Percentiles rank a stretch among this genome's conserved stretches.
Conservation (phyloP, 441 rosid genomes). For the Adansonia madagascariensis region DNA sequence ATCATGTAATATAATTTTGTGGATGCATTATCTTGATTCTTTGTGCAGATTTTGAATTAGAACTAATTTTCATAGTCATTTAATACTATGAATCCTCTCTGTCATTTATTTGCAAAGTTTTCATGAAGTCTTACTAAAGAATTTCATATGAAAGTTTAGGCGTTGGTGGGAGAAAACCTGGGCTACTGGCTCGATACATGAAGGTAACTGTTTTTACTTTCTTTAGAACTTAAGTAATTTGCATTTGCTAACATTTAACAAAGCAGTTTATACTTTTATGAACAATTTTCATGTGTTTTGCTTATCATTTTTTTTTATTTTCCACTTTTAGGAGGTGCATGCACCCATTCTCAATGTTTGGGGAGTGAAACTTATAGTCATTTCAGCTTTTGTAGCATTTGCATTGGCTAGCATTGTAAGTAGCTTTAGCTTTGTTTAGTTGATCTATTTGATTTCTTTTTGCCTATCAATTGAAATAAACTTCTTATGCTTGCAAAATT, state of each 20-base stretch:
- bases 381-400: slow-evolving; percentile 75
- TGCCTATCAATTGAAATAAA: slow-evolving; percentile 25
- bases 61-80: slow-evolving; percentile 22
- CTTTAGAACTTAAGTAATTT: background rate
- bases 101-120: slow-evolving; percentile 27
- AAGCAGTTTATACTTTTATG: background rate
- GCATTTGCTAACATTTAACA: background rate
- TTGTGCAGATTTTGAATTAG: slow-evolving; percentile 14
- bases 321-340: slow-evolving; percentile 69
- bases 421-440: slow-evolving; percentile 31
- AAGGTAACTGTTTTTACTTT: slow-evolving; percentile 55
- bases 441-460: slow-evolving; percentile 24
- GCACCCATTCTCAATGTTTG: slow-evolving; percentile 79
- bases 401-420: slow-evolving; percentile 90
- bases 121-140: slow-evolving; percentile 36
- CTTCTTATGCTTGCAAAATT: slow-evolving; percentile 31
- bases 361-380: slow-evolving; percentile 79
- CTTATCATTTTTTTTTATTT: slow-evolving; percentile 26
- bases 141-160: slow-evolving; percentile 53
- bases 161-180: slow-evolving; percentile 61
- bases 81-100: slow-evolving; percentile 11
- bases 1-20: too few relatives aligned
- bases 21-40: slow-evolving; percentile 20
- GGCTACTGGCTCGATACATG: slow-evolving; percentile 90
- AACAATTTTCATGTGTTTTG: slow-evolving; percentile 8